A percentile compares a stretch with the other conserved stretches of the same genome.
phyloP scores from a whole-genome alignment of 768 basidiomycete species.

The Tylopilus sp. region DNA sequence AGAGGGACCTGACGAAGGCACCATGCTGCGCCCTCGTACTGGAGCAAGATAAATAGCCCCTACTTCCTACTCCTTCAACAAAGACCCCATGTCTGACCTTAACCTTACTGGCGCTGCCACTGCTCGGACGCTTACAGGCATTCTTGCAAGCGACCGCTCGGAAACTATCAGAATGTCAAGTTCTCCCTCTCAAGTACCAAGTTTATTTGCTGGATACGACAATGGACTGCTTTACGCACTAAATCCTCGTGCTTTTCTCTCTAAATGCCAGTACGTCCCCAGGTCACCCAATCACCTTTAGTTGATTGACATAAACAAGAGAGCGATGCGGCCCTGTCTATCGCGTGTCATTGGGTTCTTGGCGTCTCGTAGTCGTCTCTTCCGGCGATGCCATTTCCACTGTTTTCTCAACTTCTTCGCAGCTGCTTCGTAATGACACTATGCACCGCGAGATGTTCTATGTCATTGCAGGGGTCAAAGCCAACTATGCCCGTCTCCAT shows the following conservation, averaged over 20 bases:
- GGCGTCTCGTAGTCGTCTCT: constrained; percentile 15
- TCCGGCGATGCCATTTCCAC: constrained; percentile 13
- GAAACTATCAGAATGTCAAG: background rate
- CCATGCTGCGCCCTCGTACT: too few relatives aligned
- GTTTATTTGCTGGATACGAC: constrained; percentile 14
- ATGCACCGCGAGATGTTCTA: constrained; percentile 11
- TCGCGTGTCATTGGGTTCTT: constrained; percentile 16
- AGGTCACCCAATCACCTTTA: background rate
- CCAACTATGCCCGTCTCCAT: constrained; percentile 8
- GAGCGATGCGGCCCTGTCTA: constrained; percentile 14
- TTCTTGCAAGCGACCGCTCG: background rate
- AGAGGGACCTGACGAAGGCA: background rate
- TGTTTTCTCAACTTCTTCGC: background rate
- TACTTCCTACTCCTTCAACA: background rate
- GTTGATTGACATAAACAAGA: constrained; percentile 9
- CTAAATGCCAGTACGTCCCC: constrained; percentile 22
- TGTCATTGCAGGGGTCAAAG: constrained; percentile 10
- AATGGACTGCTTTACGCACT: constrained; percentile 13
- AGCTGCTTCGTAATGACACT: constrained; percentile 10
- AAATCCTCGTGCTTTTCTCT: constrained; percentile 15
- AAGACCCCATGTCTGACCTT: background rate
- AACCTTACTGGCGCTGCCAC: background rate
- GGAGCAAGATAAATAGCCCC: constrained; percentile 10
- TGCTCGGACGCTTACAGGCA: background rate
- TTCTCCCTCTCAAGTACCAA: constrained; percentile 5